These are phyloP conservation scores for Trichoderma reesei DNA, from an alignment of 495 filamentous ascomycete species.

Conservation along the genomic window DNA sequence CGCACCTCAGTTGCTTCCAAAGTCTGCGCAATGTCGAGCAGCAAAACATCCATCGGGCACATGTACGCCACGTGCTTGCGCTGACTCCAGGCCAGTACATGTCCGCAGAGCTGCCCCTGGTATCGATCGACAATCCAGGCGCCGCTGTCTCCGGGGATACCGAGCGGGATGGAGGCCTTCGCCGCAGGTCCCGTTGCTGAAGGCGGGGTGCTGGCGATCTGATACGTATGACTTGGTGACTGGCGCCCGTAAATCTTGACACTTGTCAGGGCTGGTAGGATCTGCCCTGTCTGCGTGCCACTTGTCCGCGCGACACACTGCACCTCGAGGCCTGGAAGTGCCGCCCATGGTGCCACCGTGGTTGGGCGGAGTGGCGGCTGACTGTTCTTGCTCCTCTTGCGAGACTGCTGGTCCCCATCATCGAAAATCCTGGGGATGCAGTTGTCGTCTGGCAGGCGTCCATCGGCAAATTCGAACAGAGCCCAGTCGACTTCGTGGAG, in stretches of 20 bases:
- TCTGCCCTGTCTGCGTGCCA: conserved; percentile 67
- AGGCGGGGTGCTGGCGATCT: conserved; percentile 51
- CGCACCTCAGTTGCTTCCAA: conserved; percentile 48
- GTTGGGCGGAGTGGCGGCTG: conserved; percentile 21
- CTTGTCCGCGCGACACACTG: conserved; percentile 89
- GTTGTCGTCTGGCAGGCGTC: conserved; percentile 63
- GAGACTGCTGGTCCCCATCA: conserved; percentile 22
- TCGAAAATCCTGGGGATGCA: conserved; percentile 41
- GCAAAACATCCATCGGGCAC: conserved; percentile 83
- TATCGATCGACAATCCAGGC: conserved; percentile 86
- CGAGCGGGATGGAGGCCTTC: conserved; percentile 26
- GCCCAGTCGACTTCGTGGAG: conserved; percentile 96
- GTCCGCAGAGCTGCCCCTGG: conserved; percentile 72
- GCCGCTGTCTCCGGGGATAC: conserved; percentile 82
- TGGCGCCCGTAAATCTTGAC: conserved; percentile 75
- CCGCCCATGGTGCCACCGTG: conserved; percentile 31
- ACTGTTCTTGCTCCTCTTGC: background rate
- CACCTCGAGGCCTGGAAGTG: conserved; percentile 61
- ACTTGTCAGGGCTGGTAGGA: conserved; percentile 63
- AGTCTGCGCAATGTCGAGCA: conserved; percentile 73
- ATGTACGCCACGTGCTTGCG: conserved; percentile 74
- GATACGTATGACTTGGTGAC: conserved; percentile 73
- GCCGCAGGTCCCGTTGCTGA: conserved; percentile 10
- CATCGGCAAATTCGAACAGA: conserved; percentile 67
- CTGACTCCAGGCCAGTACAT: conserved; percentile 78